Evolutionary conservation across 805 yeast genomes (phyloP).

Genomic region (Barnettozyma wickerhamii): DNA sequence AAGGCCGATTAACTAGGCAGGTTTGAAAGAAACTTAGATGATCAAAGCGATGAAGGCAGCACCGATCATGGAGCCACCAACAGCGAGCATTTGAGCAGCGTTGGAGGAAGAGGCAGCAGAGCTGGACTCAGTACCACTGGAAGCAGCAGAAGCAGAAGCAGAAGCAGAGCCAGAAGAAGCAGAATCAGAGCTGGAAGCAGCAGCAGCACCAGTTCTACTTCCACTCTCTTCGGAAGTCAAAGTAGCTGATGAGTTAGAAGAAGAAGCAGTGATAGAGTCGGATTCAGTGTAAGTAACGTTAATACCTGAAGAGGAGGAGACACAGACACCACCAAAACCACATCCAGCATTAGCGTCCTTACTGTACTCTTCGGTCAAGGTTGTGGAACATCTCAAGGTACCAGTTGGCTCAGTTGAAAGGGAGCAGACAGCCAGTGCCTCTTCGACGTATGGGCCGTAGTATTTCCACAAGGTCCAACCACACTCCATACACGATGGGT

Average conservation of each 20-base stretch:
- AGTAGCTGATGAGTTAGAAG: conserved; percentile 7
- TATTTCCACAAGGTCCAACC: conserved; percentile 36
- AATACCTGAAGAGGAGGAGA: conserved; percentile 3
- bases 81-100: conserved; percentile 4
- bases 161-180: conserved; percentile 9
- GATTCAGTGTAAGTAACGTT: conserved; percentile 9
- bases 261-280: neutral
- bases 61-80: conserved; percentile 8
- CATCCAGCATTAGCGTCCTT: conserved; percentile 15
- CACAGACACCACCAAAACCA: conserved; percentile 16
- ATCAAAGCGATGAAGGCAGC: conserved; percentile 8
- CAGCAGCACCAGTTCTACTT: conserved; percentile 8
- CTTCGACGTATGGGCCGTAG: conserved; percentile 27
- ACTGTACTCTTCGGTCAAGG: conserved; percentile 16
- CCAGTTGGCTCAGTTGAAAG: conserved; percentile 27
- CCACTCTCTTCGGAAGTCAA: conserved; percentile 13
- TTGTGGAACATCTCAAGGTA: conserved; percentile 20
- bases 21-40: conserved; percentile 1
- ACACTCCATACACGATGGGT: conserved; percentile 31
- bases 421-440: conserved; percentile 28
- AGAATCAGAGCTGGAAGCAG: conserved; percentile 1
- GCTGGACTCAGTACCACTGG: conserved; percentile 3
- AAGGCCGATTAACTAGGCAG: no score
- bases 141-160: conserved; percentile 1
- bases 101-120: conserved; percentile 8